Evolutionary conservation across 495 filamentous ascomycete species (phyloP).

Genomic region (Hyaloscypha hepaticicola): DNA sequence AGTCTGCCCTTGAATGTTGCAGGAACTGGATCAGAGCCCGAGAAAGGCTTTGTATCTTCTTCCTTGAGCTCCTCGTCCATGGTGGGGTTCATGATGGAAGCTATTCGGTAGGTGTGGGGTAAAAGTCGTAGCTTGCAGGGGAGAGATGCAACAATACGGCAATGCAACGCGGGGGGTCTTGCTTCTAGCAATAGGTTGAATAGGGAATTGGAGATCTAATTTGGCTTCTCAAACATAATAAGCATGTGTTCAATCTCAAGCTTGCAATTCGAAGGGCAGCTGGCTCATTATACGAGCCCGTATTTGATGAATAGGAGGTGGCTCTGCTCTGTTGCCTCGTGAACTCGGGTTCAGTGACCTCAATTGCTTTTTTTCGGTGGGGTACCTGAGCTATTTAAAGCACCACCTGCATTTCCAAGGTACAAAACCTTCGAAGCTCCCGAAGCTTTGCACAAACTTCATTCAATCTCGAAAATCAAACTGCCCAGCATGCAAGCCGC

Average conservation of each 20-base stretch:
- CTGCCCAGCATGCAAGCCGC: constrained; percentile 35
- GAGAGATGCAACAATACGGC: not conserved
- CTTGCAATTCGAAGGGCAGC: constrained; percentile 4
- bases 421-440: constrained; percentile 14
- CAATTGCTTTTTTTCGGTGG: constrained; percentile 19
- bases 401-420: constrained; percentile 4
- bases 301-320: constrained; percentile 18
- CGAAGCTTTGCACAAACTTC: not conserved
- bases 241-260: constrained; percentile 5
- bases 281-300: not conserved
- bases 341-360: constrained; percentile 7
- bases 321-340: constrained; percentile 14
- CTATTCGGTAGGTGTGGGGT: not conserved
- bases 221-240: not conserved
- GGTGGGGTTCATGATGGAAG: not conserved
- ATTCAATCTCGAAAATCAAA: constrained; percentile 4
- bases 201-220: not conserved
- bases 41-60: not conserved
- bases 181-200: not conserved
- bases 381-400: constrained; percentile 18
- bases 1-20: constrained; percentile 56
- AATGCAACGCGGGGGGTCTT: not conserved
- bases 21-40: not conserved
- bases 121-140: not conserved
- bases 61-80: not conserved